phyloP scores from a whole-genome alignment of 129 eudicot species.

The Escallonia herrerae region DNA sequence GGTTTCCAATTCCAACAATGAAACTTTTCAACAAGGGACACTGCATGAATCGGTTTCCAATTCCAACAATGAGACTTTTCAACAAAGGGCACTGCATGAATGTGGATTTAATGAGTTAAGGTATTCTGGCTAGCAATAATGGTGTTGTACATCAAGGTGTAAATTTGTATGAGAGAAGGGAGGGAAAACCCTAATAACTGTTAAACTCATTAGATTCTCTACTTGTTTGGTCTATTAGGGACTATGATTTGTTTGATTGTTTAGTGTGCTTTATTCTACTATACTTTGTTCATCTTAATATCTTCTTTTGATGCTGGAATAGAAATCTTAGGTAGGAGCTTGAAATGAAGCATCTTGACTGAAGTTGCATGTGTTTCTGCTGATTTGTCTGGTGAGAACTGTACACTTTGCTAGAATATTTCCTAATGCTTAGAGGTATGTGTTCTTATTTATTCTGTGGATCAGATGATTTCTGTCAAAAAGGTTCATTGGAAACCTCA shows the following conservation, averaged over 20 bases:
- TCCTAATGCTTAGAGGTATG: conserved; percentile 6
- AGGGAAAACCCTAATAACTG: conserved; percentile 28
- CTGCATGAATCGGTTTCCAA: neutral
- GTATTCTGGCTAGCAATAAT: conserved; percentile 5
- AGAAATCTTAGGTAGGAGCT: neutral
- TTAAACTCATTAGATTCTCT: neutral
- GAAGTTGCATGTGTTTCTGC: conserved; percentile 2
- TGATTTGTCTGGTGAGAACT: conserved; percentile 1
- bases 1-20: conserved; percentile 12
- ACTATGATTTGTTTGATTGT: neutral
- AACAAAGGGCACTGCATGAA: conserved; percentile 16
- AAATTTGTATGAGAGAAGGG: conserved; percentile 13
- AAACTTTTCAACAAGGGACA: conserved; percentile 19
- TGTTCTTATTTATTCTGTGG: neutral
- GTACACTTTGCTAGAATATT: conserved; percentile 1
- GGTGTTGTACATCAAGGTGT: conserved; percentile 14
- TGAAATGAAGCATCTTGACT: neutral
- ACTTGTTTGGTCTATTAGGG: conserved; percentile 1
- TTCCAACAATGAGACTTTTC: conserved; percentile 20
- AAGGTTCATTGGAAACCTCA: conserved; percentile 5
- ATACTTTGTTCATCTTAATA: too few species aligned
- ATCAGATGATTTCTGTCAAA: neutral
- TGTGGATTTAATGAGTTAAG: conserved; percentile 19
- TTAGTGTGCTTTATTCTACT: too few species aligned
- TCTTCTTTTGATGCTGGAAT: neutral